phyloP scores from a whole-genome alignment of 2,329 filamentous ascomycete genomes.

The Trichoderma endophyticum region DNA sequence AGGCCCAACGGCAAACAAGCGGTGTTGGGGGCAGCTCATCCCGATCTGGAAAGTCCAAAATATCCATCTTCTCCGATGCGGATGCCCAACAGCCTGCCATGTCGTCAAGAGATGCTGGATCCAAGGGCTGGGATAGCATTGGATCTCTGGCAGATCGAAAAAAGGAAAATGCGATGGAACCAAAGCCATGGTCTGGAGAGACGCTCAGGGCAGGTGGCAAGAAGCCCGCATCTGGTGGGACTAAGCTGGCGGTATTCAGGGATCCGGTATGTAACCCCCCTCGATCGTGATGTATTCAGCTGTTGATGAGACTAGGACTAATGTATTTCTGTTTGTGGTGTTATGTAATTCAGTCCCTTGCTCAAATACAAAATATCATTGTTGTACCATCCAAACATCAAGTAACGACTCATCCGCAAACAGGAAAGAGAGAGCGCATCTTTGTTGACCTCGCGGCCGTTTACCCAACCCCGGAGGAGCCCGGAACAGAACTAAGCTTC shows the following conservation, averaged over 20 bases:
- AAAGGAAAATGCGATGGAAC: conserved; percentile 87
- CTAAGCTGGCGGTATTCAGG: conserved; percentile 91
- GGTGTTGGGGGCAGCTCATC: conserved; percentile 49
- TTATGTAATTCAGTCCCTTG: conserved; percentile 52
- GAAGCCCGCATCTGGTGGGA: conserved; percentile 53
- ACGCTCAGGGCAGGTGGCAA: conserved; percentile 84
- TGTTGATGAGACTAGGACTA: conserved; percentile 98
- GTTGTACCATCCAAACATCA: conserved; percentile 70
- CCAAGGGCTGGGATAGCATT: conserved; percentile 88
- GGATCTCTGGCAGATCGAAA: conserved; percentile 81
- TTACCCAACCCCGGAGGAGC: conserved; percentile 72
- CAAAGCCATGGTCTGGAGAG: conserved; percentile 89
- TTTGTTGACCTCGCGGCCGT: conserved; percentile 83
- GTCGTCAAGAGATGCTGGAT: conserved; percentile 49
- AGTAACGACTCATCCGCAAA: conserved; percentile 77
- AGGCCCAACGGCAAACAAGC: conserved; percentile 55
- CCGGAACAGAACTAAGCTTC: conserved; percentile 77
- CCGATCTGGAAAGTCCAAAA: conserved; percentile 72
- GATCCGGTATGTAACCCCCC: conserved; percentile 69
- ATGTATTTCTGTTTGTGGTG: conserved; percentile 57
- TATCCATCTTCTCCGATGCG: conserved; percentile 85
- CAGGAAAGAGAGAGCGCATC: conserved; percentile 78
- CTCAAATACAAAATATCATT: conserved; percentile 63
- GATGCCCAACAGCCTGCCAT: conserved; percentile 58
- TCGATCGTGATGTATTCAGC: conserved; percentile 46